Evolutionary conservation across 306 rosid species (phyloP).

Genomic region (Abrus precatorius): DNA sequence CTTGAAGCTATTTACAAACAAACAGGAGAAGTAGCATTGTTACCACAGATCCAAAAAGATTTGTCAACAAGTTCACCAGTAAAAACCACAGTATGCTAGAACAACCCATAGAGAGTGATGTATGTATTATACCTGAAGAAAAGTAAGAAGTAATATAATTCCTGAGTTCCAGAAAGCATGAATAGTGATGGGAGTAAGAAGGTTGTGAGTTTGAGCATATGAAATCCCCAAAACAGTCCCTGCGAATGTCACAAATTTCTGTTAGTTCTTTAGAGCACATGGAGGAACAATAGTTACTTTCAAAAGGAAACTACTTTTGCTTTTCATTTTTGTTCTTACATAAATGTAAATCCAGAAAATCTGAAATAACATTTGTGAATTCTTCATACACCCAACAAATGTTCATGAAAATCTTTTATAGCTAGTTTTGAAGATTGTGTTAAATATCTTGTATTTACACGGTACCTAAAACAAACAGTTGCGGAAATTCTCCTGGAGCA

Average conservation of each 20-base stretch:
- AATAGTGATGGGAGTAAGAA: slow-evolving; percentile 76
- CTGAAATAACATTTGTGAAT: background rate
- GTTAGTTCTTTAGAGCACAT: slow-evolving; percentile 17
- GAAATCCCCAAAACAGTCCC: slow-evolving; percentile 79
- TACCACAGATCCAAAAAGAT: background rate
- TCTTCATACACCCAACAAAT: slow-evolving; percentile 12
- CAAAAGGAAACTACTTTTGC: background rate
- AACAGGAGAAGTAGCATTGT: slow-evolving; percentile 24
- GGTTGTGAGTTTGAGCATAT: slow-evolving; percentile 83
- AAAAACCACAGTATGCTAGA: background rate
- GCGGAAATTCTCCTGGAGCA: slow-evolving; percentile 94
- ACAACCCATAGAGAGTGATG: background rate
- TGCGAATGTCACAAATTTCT: slow-evolving; percentile 38
- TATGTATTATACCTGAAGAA: slow-evolving; percentile 62
- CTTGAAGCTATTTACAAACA: slow-evolving; percentile 70
- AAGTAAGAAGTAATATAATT: slow-evolving; percentile 70
- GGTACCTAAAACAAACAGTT: no score
- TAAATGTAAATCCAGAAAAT: background rate
- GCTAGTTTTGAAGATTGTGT: slow-evolving; percentile 4
- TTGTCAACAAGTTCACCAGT: background rate
- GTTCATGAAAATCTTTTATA: background rate
- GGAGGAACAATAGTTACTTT: slow-evolving; percentile 3
- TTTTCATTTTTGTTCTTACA: background rate
- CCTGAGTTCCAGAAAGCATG: slow-evolving; percentile 87
- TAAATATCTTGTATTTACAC: background rate